phyloP scores from a whole-genome alignment of 371 early-diverging fungal species.

The Dinochytrium kinnereticum region DNA sequence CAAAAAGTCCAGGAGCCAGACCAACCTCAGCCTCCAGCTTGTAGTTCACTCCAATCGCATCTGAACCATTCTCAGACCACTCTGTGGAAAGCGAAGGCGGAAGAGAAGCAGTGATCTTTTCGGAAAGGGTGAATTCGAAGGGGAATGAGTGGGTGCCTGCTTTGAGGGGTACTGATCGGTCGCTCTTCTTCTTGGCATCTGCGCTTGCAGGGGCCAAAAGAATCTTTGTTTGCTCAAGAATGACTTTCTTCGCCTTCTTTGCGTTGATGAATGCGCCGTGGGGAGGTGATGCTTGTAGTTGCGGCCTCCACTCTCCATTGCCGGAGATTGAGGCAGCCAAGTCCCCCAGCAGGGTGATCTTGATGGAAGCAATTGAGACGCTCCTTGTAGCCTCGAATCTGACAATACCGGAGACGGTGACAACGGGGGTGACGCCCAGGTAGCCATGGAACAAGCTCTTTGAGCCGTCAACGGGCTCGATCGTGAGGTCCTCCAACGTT shows the following conservation, averaged over 20 bases:
- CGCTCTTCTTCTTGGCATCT: conserved; percentile 4
- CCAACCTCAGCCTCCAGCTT: conserved; percentile 25
- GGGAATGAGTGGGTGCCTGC: conserved; percentile 21
- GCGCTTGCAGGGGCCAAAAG: neutral
- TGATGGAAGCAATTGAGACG: conserved; percentile 15
- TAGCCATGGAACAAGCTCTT: conserved; percentile 25
- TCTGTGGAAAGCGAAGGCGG: conserved; percentile 24
- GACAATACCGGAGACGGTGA: conserved; percentile 26
- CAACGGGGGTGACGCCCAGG: conserved; percentile 27
- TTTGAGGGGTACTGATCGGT: conserved; percentile 3
- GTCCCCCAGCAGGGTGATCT: conserved; percentile 27
- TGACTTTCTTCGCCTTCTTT: neutral
- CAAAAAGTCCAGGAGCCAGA: conserved; percentile 19
- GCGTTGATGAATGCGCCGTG: neutral
- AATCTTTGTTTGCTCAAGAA: conserved; percentile 1
- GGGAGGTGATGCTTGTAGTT: neutral
- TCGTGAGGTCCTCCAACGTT: conserved; percentile 20
- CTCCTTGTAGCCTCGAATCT: conserved; percentile 23
- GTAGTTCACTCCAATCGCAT: conserved; percentile 16
- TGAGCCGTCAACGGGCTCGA: conserved; percentile 28
- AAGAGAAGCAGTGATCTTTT: neutral
- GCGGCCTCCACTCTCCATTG: conserved; percentile 2
- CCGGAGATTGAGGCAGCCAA: neutral
- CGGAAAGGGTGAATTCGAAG: conserved; percentile 23
- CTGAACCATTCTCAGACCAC: neutral